Conservation (phyloP, 1,139 yeast species). For the Pneumocystis canis region DNA sequence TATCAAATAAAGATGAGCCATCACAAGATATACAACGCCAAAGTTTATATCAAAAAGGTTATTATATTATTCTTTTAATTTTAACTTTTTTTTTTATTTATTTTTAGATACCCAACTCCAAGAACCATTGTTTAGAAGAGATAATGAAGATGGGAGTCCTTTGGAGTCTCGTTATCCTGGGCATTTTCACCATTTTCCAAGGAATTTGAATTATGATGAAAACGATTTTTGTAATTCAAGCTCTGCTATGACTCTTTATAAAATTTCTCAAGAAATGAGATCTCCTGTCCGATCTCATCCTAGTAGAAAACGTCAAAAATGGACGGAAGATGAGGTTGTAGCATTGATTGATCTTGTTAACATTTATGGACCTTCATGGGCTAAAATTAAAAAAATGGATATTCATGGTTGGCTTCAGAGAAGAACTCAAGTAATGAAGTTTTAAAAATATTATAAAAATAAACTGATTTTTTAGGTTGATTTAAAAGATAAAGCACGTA, state of each 20-base stretch:
- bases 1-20: background rate
- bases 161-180: background rate
- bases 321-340: background rate
- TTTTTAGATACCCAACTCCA: background rate
- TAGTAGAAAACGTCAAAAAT: background rate
- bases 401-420: background rate
- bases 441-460: background rate
- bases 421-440: background rate
- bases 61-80: background rate
- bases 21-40: background rate
- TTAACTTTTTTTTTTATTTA: background rate
- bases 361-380: background rate
- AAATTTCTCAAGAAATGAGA: background rate
- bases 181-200: background rate
- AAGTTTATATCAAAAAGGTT: background rate
- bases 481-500: background rate
- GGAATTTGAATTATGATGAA: background rate
- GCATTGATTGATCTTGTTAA: background rate
- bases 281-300: background rate
- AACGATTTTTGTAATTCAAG: background rate
- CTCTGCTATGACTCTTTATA: background rate
- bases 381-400: background rate
- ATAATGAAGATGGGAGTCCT: background rate
- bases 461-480: background rate
- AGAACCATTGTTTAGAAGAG: background rate